phyloP scores from a whole-genome alignment of 345 rosid genomes.

The Citrus mangshanensis region DNA sequence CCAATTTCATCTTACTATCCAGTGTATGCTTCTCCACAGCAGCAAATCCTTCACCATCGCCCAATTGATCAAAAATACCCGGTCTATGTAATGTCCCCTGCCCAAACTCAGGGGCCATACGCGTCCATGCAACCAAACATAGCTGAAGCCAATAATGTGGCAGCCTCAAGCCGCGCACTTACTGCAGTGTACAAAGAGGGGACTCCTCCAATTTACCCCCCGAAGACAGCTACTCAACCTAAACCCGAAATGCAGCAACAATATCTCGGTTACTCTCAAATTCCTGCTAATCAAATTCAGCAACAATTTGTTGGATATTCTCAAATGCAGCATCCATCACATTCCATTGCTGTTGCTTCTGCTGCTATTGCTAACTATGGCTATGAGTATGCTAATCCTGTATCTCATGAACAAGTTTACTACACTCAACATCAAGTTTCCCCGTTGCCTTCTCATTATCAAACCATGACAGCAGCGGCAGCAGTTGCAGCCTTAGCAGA shows the following conservation, averaged over 20 bases:
- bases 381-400: conserved; percentile 41
- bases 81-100: conserved; percentile 58
- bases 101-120: conserved; percentile 47
- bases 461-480: conserved; percentile 58
- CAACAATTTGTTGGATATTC: conserved; percentile 54
- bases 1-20: conserved; percentile 61
- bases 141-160: conserved; percentile 11
- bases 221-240: conserved; percentile 29
- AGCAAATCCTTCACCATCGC: conserved; percentile 21
- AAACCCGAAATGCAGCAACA: conserved; percentile 45
- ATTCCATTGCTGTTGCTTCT: conserved; percentile 23
- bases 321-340: conserved; percentile 44
- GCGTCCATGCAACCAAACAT: conserved; percentile 47
- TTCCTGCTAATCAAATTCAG: conserved; percentile 38
- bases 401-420: conserved; percentile 47
- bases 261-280: conserved; percentile 38
- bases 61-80: conserved; percentile 48
- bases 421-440: conserved; percentile 43
- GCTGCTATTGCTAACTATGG: conserved; percentile 30
- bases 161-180: conserved; percentile 17
- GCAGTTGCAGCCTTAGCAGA: conserved; percentile 50
- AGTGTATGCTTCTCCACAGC: conserved; percentile 46
- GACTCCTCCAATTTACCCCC: conserved; percentile 41
- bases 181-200: conserved; percentile 29
- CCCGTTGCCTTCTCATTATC: conserved; percentile 56